Base-by-base conservation (phyloP, 2,329 filamentous ascomycete species). In the Phaeophleospora eucalypticola region DNA sequence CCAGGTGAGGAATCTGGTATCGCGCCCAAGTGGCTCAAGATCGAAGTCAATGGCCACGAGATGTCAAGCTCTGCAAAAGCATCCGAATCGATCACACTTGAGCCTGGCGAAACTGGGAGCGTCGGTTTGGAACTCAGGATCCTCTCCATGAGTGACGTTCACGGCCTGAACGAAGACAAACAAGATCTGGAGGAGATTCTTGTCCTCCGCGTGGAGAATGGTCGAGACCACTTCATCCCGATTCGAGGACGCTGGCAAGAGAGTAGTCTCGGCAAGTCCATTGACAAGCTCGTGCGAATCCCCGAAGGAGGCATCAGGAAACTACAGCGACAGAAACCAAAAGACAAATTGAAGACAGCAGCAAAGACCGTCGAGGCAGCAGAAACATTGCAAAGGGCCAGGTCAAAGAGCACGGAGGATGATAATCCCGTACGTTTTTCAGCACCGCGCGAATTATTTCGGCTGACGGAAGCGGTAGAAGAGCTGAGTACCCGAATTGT, bases 141-240 rank as follows among this genome's bases (percentile, higher is more conserved):
- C 8, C 76, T 78, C 3, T 78, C 82, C 36, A 67, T 87, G 3
- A 66, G 76, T 0, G 77, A 85, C 15, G 81, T 88, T 0, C 81
- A 79, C 15, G 71, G 76, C 2, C 75, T 98, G 32, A 97, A 97
- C 56, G 76, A 84, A n/a, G 33, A 46, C 29, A 44, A 81, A 80
- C 14, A 73, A 75, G 1, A 71, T 6, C 71, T 98, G 0, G 91
- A 97, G 52, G 89, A 97, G 54, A 83, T 98, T 2, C 74, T 98
- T 6, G 84, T 98, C 2, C 75, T 98, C 7, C 83, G 89, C 1
- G 87, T 98, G 4, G 77, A 82, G 9, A 81, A 85, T 43, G 94
- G 94, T 0, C 80, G 89, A 39, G 93, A 98, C 59, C 87, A 97
- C 63, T 98, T 98, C 63, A 81, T 98, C 33, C 85, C 89, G 0